These are phyloP conservation scores for Rhipidocladum racemiflorum DNA, from an alignment of 176 grass and related monocot species.

Conservation along the genomic window DNA sequence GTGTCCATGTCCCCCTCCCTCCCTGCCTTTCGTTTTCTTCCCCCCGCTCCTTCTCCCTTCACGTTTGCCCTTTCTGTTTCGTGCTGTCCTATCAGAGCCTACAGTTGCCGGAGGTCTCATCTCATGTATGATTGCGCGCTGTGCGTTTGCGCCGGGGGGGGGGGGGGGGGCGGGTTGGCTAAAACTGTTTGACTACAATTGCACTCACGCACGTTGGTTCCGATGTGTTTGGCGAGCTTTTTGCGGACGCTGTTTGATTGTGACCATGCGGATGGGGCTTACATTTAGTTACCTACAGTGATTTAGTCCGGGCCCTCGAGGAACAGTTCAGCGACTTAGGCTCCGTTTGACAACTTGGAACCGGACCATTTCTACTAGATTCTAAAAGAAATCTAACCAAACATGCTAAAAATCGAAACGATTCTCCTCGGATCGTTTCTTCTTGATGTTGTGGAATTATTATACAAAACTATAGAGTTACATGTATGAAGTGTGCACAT, in stretches of 20 bases:
- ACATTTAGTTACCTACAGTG: neutral
- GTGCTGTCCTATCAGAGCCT: conserved; percentile 1
- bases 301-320: neutral
- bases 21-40: neutral
- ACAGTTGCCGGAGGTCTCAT: neutral
- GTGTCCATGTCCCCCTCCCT: neutral
- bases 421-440: too few species aligned
- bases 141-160: neutral
- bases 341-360: too few species aligned
- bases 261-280: neutral
- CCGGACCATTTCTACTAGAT: too few species aligned
- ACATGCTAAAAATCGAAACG: too few species aligned
- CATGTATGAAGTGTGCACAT: too few species aligned
- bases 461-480: too few species aligned
- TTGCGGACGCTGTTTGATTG: neutral
- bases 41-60: neutral
- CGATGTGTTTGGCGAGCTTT: neutral
- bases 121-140: neutral
- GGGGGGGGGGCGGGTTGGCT: neutral
- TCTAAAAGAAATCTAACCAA: too few species aligned
- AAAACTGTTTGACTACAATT: neutral
- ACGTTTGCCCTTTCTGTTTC: neutral
- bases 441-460: too few species aligned
- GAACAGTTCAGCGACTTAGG: neutral
- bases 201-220: neutral